A percentile compares a stretch with the other conserved stretches of the same genome.
Conservation (phyloP, 805 yeast species). For the Komagataella kurtzmanii region DNA sequence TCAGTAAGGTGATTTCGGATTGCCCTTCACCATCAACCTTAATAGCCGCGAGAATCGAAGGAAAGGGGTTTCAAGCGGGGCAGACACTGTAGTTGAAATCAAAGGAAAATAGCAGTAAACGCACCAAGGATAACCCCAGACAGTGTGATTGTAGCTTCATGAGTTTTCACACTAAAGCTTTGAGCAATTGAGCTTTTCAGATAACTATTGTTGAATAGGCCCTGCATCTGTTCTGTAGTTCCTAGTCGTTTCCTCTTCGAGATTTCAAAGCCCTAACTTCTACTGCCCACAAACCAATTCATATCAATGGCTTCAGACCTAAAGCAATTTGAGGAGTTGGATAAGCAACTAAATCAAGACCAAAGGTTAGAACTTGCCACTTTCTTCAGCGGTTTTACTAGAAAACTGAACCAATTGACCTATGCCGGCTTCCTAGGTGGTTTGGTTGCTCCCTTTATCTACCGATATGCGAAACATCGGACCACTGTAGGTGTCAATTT, state of each 20-base stretch:
- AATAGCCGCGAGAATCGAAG: neutral
- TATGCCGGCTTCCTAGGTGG: neutral
- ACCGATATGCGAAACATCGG: constrained; percentile 1
- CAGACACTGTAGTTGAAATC: neutral
- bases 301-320: neutral
- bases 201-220: neutral
- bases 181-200: neutral
- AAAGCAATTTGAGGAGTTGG: neutral
- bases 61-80: neutral
- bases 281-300: neutral
- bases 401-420: neutral
- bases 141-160: neutral
- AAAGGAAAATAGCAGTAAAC: neutral
- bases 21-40: neutral
- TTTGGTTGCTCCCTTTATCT: neutral
- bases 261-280: neutral
- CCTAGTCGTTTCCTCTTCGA: neutral
- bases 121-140: neutral
- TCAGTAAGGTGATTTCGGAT: neutral
- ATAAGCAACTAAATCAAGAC: neutral
- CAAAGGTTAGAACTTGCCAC: neutral
- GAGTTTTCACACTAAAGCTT: neutral
- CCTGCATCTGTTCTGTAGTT: neutral
- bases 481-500: constrained; percentile 1
- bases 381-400: neutral